Conservation (phyloP, 2,329 filamentous ascomycete genomes). For the Emergomyces orientalis region DNA sequence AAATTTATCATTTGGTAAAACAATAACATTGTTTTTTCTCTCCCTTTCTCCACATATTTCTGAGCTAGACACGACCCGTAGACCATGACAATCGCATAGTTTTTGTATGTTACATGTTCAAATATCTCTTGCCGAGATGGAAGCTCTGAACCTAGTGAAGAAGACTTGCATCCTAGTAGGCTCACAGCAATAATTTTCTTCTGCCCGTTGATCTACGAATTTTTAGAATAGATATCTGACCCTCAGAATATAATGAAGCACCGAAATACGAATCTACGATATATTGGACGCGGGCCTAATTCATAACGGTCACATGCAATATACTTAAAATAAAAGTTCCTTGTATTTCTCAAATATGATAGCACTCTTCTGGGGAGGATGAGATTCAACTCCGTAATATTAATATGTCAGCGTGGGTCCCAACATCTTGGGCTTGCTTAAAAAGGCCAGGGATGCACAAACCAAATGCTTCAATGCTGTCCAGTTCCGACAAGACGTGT, state of each 20-base stretch:
- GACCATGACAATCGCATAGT: too few relatives aligned
- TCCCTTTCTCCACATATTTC: too few relatives aligned
- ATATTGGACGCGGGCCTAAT: neutral
- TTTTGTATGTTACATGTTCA: too few relatives aligned
- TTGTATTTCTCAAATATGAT: neutral
- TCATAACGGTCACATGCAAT: neutral
- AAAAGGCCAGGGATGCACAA: too few relatives aligned
- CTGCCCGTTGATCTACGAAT: neutral
- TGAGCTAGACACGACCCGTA: too few relatives aligned
- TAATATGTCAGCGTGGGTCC: neutral
- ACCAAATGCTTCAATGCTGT: neutral
- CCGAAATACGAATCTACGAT: neutral
- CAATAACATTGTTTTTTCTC: too few relatives aligned
- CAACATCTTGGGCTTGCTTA: neutral
- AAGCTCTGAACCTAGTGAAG: too few relatives aligned
- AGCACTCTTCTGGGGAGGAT: neutral
- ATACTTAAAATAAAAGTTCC: neutral
- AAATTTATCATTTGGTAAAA: too few relatives aligned
- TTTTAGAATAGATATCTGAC: neutral
- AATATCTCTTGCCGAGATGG: too few relatives aligned
- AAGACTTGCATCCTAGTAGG: too few relatives aligned
- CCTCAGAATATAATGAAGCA: neutral
- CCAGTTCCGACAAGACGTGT: neutral
- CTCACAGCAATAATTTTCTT: neutral
- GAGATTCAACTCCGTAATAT: neutral